Base-by-base conservation (phyloP, 208 protist genomes). In the Wallacemonas collosoma region DNA sequence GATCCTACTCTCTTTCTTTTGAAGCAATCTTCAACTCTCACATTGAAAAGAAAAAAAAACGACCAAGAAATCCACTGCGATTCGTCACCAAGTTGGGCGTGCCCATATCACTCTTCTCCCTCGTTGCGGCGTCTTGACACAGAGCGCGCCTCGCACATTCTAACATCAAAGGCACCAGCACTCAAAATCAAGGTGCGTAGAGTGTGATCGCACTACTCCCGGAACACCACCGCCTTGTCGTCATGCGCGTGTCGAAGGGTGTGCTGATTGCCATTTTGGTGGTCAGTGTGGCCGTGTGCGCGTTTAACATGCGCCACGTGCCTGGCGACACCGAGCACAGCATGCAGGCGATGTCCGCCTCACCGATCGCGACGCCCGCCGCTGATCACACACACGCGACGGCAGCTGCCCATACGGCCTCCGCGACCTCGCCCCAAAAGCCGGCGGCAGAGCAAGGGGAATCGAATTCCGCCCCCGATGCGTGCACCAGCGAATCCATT, bases 221-320 rank as follows among this genome's bases (percentile, higher is more conserved):
- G 26, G 26, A 26, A 26, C 26, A 26, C 26, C 0, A 26, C 26
- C 26, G 26, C 26, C 26, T 26, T 26, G 26, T 26, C 51, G n/a
- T 6, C 8, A 65, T 65, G 60, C 41, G 60, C 41, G 12, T 65
- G 8, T 26, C 60, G 4, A 65, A 65, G 40, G 60, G 60, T 36
- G 6, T 65, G 12, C 17, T 65, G 47, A 51, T 65, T 14, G 60
- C 60, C 2, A 45, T 65, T 14, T 26, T 65, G 41, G 60, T 48
- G 14, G 9, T 65, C 7, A 3, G 44, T 8, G n/a, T 65, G 3
- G 60, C 41, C 1, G 60, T 14, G 3, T 45, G 60, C 12, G 26
- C 36, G 38, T 65, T 51, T n/a, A 38, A 41, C 12, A 48, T 65
- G 57, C 57, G 57, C 39, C 12, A 63, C 17, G 17, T 26, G 11